These are phyloP conservation scores for Triticum dicoccoides DNA, from an alignment of 176 grass and related monocot genomes.

Conservation along the genomic window DNA sequence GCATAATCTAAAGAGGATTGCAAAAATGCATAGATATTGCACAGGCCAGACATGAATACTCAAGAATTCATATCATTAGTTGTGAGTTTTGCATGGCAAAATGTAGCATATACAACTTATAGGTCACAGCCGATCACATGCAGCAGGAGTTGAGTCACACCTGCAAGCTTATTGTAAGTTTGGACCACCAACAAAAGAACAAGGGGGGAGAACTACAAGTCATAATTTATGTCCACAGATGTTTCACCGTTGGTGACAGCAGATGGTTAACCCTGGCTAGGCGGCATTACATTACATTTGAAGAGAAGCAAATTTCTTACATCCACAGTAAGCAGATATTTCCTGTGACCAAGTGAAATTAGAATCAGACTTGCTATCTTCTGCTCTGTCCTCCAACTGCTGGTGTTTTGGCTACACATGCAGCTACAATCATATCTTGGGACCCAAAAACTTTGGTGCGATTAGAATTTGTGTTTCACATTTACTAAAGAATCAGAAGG, in stretches of 20 bases:
- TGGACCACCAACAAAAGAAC: not conserved
- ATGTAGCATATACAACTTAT: not conserved
- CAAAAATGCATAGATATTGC: not conserved
- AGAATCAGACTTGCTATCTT: slow-evolving; percentile 36
- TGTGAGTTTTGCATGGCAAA: not conserved
- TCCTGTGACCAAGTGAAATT: slow-evolving; percentile 22
- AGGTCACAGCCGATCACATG: not conserved
- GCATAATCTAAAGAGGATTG: not conserved
- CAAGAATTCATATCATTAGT: not conserved
- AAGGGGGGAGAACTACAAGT: not conserved
- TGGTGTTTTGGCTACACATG: slow-evolving; percentile 41
- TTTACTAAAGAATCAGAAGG: slow-evolving; percentile 59
- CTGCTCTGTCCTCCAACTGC: slow-evolving; percentile 35
- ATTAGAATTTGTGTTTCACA: slow-evolving; percentile 54
- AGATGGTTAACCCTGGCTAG: slow-evolving; percentile 31
- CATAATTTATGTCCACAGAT: slow-evolving; percentile 9
- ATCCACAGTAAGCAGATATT: slow-evolving; percentile 16
- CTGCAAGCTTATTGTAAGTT: not conserved
- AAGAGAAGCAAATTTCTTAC: not conserved
- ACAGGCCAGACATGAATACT: not conserved
- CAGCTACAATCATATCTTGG: slow-evolving; percentile 44
- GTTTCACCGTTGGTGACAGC: not conserved
- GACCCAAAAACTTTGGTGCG: slow-evolving; percentile 30
- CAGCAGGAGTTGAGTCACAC: not conserved
- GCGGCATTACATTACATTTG: slow-evolving; percentile 40